These are phyloP conservation scores for Nannochloropsis gaditana DNA, from an alignment of 108 stramenopile genomes.

Conservation along the genomic window DNA sequence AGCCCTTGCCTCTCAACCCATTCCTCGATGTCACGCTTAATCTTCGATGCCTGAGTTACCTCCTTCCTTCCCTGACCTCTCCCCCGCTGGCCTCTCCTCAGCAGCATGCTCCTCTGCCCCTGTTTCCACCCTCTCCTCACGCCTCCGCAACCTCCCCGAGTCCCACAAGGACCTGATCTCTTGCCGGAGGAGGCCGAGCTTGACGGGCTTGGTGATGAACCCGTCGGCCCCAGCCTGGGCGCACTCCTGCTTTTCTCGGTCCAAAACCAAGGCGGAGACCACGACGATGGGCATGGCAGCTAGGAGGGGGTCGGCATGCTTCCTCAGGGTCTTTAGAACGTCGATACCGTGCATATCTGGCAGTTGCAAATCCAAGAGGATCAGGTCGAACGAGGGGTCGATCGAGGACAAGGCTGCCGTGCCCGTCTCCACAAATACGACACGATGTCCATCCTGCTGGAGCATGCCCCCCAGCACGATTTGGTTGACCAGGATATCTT, in stretches of 20 bases:
- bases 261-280: background rate
- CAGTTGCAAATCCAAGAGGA: background rate
- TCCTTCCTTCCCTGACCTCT: too few species aligned
- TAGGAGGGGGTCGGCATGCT: background rate
- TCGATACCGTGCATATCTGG: constrained; percentile 11
- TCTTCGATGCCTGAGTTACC: too few species aligned
- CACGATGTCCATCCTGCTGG: background rate
- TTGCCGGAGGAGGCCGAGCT: background rate
- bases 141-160: background rate
- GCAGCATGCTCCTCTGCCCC: background rate
- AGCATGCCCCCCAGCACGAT: background rate
- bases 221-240: background rate
- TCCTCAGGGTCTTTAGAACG: background rate
- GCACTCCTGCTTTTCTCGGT: constrained; percentile 16
- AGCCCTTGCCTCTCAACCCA: too few species aligned
- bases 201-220: constrained; percentile 13
- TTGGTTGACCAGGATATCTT: background rate
- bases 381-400: background rate
- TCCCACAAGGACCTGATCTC: constrained; percentile 3
- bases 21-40: too few species aligned
- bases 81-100: background rate
- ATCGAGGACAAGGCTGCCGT: background rate
- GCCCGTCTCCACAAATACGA: background rate
- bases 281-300: background rate
- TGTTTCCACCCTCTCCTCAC: background rate